phyloP scores from a whole-genome alignment of 495 filamentous ascomycete species.

The Aspergillus ostianus region DNA sequence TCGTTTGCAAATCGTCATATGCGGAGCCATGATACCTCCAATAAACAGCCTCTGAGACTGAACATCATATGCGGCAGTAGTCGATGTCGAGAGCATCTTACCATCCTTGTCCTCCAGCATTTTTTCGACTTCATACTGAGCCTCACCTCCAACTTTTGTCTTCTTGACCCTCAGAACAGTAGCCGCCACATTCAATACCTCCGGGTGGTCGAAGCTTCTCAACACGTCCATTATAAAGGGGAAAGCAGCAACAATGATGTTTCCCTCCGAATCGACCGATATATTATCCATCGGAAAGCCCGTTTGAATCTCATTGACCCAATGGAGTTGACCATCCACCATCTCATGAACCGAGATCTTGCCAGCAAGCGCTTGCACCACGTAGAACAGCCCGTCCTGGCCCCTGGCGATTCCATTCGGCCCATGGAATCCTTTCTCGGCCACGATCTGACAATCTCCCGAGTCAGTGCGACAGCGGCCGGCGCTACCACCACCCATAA shows the following conservation, averaged over 20 bases:
- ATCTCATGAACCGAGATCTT: constrained; percentile 26
- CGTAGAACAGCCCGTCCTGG: constrained; percentile 26
- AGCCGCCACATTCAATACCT: not conserved
- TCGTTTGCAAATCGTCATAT: not conserved
- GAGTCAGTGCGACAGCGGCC: constrained; percentile 19
- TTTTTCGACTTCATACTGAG: constrained; percentile 1
- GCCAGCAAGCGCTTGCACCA: constrained; percentile 24
- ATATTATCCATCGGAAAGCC: constrained; percentile 37
- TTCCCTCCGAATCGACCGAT: constrained; percentile 35
- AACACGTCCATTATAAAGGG: constrained; percentile 14
- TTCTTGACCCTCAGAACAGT: constrained; percentile 3
- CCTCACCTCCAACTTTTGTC: not conserved
- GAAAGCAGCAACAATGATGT: constrained; percentile 32
- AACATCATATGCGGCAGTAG: not conserved
- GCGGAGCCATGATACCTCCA: not conserved
- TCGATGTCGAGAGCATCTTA: not conserved
- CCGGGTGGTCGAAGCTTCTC: constrained; percentile 5
- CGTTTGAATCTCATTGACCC: constrained; percentile 26
- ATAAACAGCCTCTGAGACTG: not conserved
- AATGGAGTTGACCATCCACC: constrained; percentile 16
- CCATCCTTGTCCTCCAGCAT: constrained; percentile 5
- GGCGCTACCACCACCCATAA: constrained; percentile 17
- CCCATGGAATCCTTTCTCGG: constrained; percentile 16
- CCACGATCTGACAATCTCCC: constrained; percentile 28
- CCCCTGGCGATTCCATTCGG: constrained; percentile 35